These are phyloP conservation scores for Apiospora phragmitis DNA, from an alignment of 2,329 filamentous ascomycete genomes.

Conservation along the genomic window DNA sequence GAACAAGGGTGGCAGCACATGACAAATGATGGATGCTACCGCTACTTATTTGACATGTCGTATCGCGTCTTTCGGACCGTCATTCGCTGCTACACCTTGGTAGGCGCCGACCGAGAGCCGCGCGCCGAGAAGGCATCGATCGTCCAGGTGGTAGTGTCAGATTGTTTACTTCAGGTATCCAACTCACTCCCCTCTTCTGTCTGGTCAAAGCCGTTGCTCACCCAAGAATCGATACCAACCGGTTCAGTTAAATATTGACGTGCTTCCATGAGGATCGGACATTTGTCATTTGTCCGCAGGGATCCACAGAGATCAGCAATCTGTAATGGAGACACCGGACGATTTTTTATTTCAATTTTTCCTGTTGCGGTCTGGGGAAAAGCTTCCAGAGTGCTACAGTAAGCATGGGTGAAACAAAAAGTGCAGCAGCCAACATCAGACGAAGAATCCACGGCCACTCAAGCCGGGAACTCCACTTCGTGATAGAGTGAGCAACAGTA, in stretches of 20 bases:
- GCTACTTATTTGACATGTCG: not conserved
- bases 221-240: not conserved
- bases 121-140: not conserved
- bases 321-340: not conserved
- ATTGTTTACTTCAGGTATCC: too few relatives aligned
- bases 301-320: not conserved
- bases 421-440: not conserved
- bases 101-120: not conserved
- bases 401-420: not conserved
- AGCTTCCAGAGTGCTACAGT: not conserved
- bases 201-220: not conserved
- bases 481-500: not conserved
- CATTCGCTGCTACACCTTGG: not conserved
- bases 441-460: not conserved
- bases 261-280: not conserved
- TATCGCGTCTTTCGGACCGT: not conserved
- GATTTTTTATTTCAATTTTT: not conserved
- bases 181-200: too few relatives aligned
- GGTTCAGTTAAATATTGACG: not conserved
- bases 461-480: not conserved
- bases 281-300: not conserved
- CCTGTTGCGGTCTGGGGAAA: not conserved
- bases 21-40: not conserved
- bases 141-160: not conserved
- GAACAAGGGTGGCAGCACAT: conserved; percentile 6